phyloP scores from a whole-genome alignment of 805 yeast genomes.

The Grigorovia humatica region DNA sequence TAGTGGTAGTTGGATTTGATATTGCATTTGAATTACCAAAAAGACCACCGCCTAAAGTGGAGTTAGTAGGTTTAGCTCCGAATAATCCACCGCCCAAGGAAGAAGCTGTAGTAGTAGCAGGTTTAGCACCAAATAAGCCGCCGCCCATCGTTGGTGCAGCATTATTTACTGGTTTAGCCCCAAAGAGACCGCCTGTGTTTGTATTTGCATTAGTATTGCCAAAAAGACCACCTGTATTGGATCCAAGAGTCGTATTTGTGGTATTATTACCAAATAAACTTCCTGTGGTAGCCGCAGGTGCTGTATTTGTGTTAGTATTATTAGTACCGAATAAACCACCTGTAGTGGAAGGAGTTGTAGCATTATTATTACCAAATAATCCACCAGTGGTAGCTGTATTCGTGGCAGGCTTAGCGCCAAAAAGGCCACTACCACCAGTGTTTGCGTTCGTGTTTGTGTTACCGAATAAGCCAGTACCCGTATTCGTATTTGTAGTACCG shows the following conservation, averaged over 20 bases:
- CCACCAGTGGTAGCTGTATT: neutral
- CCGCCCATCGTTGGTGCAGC: neutral
- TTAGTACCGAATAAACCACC: constrained; percentile 16
- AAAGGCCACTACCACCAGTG: constrained; percentile 1
- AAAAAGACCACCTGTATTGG: constrained; percentile 22
- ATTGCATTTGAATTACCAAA: constrained; percentile 2
- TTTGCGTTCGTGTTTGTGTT: constrained; percentile 4
- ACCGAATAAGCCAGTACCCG: constrained; percentile 8
- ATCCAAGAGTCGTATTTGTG: neutral
- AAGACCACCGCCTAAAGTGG: neutral
- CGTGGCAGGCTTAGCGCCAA: constrained; percentile 1
- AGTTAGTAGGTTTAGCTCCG: too few relatives aligned
- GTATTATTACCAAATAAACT: constrained; percentile 28
- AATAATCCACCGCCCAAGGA: neutral
- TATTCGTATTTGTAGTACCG: constrained; percentile 3
- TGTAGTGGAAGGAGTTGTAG: constrained; percentile 9
- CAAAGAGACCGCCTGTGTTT: constrained; percentile 17
- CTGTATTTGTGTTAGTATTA: constrained; percentile 7
- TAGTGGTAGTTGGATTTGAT: neutral
- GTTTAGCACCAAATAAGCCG: constrained; percentile 9
- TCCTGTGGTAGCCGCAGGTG: constrained; percentile 12
- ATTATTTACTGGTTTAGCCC: constrained; percentile 6
- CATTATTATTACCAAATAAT: constrained; percentile 6
- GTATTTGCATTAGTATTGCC: constrained; percentile 20
- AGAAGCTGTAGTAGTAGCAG: neutral